A percentile compares a stretch with the other conserved stretches of the same genome.
Conservation (phyloP, 768 basidiomycete species). For the Hemileccinum impolitum region DNA sequence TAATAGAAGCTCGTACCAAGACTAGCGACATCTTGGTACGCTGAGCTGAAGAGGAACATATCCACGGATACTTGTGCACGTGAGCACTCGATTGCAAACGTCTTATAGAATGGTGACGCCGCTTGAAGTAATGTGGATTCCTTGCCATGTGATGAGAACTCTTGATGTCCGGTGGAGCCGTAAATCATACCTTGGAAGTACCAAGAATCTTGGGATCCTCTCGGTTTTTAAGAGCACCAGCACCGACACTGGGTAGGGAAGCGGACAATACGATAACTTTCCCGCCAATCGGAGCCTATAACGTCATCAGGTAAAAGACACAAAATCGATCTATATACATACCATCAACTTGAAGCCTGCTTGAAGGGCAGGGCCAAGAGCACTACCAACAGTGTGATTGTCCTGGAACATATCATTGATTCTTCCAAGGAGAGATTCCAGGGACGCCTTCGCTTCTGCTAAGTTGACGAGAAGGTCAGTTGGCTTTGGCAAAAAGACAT, state of each 20-base stretch:
- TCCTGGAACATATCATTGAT: slow-evolving; percentile 98
- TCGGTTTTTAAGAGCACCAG: slow-evolving; percentile 90
- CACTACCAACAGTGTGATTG: slow-evolving; percentile 89
- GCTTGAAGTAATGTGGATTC: slow-evolving; percentile 92
- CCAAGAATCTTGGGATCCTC: slow-evolving; percentile 97
- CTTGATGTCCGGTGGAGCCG: neutral
- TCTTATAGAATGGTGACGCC: slow-evolving; percentile 96
- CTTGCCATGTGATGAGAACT: slow-evolving; percentile 34
- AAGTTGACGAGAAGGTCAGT: slow-evolving; percentile 95
- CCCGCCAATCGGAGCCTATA: slow-evolving; percentile 85
- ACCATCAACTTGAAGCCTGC: slow-evolving; percentile 96
- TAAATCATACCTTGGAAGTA: slow-evolving; percentile 69
- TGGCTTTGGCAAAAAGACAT: slow-evolving; percentile 97
- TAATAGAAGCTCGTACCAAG: slow-evolving; percentile 49
- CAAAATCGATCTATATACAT: slow-evolving; percentile 11
- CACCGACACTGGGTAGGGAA: slow-evolving; percentile 81
- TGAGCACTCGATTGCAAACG: slow-evolving; percentile 97
- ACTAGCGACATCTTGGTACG: slow-evolving; percentile 94
- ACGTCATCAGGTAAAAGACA: slow-evolving; percentile 1
- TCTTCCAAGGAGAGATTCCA: slow-evolving; percentile 78
- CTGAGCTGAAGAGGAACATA: slow-evolving; percentile 96
- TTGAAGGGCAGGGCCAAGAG: slow-evolving; percentile 91
- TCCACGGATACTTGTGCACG: slow-evolving; percentile 96
- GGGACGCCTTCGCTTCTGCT: slow-evolving; percentile 71
- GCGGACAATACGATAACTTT: slow-evolving; percentile 89